These are phyloP conservation scores for Kuraishia cidri DNA, from an alignment of 805 yeast species.

Conservation along the genomic window DNA sequence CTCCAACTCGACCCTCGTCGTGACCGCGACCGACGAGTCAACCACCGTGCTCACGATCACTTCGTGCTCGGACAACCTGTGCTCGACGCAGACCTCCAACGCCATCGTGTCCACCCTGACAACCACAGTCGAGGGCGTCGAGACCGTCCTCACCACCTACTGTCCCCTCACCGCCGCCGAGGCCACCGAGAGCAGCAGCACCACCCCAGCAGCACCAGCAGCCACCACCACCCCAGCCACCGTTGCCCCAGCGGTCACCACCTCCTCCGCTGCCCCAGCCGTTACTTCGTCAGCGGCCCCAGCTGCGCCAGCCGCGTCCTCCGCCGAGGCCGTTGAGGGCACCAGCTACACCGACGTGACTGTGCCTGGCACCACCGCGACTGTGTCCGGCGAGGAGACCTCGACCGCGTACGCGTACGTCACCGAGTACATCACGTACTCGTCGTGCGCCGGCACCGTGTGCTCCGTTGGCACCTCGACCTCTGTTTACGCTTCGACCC, in stretches of 20 bases:
- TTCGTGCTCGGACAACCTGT: constrained; percentile 17
- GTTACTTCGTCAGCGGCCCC: constrained; percentile 4
- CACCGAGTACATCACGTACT: constrained; percentile 2
- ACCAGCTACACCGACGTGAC: constrained; percentile 2
- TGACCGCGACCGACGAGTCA: constrained; percentile 5
- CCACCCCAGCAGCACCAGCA: constrained; percentile 2
- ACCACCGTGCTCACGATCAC: constrained; percentile 20
- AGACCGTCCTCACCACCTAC: constrained; percentile 29
- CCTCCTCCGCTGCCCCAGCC: constrained; percentile 6
- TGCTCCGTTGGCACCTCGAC: constrained; percentile 1
- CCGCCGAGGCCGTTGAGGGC: constrained; percentile 3
- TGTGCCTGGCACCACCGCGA: constrained; percentile 7
- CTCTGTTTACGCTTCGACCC: neutral
- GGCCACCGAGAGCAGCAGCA: constrained; percentile 5
- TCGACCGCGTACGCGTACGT: constrained; percentile 2
- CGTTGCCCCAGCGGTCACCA: constrained; percentile 7
- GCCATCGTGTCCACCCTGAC: constrained; percentile 15
- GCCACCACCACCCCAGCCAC: constrained; percentile 5
- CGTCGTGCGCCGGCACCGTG: neutral
- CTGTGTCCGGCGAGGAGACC: constrained; percentile 10
- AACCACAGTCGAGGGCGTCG: constrained; percentile 21
- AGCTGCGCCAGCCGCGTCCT: constrained; percentile 4
- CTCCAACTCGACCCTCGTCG: constrained; percentile 7
- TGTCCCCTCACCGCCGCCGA: constrained; percentile 15
- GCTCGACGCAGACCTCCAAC: constrained; percentile 17